These are phyloP conservation scores for Zhuliangozyma blackwelliae DNA, from an alignment of 1,139 yeast species.

Conservation along the genomic window DNA sequence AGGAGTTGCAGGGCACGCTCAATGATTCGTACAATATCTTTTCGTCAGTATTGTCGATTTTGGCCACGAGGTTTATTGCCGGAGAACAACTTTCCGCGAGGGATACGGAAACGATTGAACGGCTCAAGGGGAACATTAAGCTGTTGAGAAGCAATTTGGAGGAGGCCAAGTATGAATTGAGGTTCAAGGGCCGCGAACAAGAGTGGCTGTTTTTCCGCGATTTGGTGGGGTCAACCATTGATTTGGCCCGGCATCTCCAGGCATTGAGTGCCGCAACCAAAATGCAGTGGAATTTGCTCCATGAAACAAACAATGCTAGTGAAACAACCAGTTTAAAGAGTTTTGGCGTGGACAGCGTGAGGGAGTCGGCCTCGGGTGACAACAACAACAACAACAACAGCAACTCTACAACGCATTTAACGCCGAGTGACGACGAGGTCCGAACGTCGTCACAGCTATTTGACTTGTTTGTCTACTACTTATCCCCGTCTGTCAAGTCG, in stretches of 20 bases:
- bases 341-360: conserved; percentile 18
- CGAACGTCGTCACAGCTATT: conserved; percentile 41
- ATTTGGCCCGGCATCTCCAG: conserved; percentile 55
- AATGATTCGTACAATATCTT: conserved; percentile 53
- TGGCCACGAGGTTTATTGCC: conserved; percentile 51
- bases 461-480: conserved; percentile 58
- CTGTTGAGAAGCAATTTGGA: conserved; percentile 43
- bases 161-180: conserved; percentile 63
- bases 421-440: conserved; percentile 4
- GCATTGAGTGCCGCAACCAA: conserved; percentile 67
- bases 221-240: conserved; percentile 49
- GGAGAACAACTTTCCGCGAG: conserved; percentile 43
- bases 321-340: conserved; percentile 6
- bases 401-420: neutral
- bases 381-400: conserved; percentile 13
- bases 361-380: conserved; percentile 13
- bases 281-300: conserved; percentile 56
- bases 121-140: conserved; percentile 37
- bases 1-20: conserved; percentile 40
- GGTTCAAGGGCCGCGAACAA: conserved; percentile 47
- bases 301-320: conserved; percentile 8
- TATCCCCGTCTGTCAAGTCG: conserved; percentile 73
- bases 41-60: conserved; percentile 47
- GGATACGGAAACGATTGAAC: conserved; percentile 32
- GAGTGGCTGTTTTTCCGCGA: conserved; percentile 45